Evolutionary conservation across 495 filamentous ascomycete genomes (phyloP).

Genomic region (Aspergillus leporis): DNA sequence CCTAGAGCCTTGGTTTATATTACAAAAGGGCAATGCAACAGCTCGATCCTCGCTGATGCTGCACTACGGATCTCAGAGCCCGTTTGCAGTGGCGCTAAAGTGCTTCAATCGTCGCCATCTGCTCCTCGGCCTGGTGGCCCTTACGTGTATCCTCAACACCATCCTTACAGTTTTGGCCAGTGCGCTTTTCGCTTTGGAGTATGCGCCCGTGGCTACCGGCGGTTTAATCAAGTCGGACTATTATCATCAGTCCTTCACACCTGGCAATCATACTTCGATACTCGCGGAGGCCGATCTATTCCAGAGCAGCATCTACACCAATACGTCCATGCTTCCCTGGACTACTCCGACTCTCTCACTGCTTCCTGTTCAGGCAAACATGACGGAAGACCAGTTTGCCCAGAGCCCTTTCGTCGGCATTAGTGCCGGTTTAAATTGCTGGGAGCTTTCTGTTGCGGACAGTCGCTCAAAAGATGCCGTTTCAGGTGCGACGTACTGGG

Average conservation of each 20-base stretch:
- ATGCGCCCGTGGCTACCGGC: constrained; percentile 1
- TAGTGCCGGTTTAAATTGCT: background rate
- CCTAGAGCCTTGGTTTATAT: constrained; percentile 10
- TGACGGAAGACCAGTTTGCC: background rate
- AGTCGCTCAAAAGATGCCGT: background rate
- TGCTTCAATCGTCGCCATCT: constrained; percentile 6
- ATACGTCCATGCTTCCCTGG: constrained; percentile 7
- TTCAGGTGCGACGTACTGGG: background rate
- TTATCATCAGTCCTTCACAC: background rate
- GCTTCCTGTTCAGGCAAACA: constrained; percentile 9
- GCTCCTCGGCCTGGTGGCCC: constrained; percentile 4
- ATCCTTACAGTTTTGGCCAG: constrained; percentile 2
- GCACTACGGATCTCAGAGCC: constrained; percentile 10
- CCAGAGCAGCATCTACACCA: constrained; percentile 8
- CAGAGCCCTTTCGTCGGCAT: constrained; percentile 3
- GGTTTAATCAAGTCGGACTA: constrained; percentile 4
- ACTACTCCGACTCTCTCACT: constrained; percentile 7
- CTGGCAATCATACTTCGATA: constrained; percentile 5
- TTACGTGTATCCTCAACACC: constrained; percentile 9
- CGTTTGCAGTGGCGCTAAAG: constrained; percentile 3
- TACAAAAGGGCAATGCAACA: constrained; percentile 6
- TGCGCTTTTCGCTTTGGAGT: constrained; percentile 4
- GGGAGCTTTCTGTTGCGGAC: background rate
- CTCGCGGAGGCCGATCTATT: constrained; percentile 5
- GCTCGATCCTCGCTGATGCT: constrained; percentile 8